Conservation (phyloP, 768 basidiomycete species). For the Phylloporus sp. region DNA sequence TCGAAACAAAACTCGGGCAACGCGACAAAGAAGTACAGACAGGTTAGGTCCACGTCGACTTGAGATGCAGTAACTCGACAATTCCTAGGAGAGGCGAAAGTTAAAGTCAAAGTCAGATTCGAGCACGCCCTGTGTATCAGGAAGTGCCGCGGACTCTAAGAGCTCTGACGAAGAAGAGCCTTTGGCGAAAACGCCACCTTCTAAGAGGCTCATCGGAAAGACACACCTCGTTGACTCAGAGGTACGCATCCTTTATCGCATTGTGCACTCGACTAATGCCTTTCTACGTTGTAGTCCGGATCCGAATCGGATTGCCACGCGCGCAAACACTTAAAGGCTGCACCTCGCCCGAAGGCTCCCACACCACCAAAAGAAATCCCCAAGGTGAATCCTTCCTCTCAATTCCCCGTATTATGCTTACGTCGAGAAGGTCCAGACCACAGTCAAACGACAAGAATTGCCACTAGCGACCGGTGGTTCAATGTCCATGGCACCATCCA, state of each 20-base stretch:
- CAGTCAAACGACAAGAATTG: conserved; percentile 9
- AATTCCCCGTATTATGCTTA: background rate
- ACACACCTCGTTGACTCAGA: conserved; percentile 4
- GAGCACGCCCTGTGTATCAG: conserved; percentile 2
- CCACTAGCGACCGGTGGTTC: background rate
- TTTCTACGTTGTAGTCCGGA: conserved; percentile 13
- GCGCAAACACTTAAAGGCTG: background rate
- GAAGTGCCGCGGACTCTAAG: conserved; percentile 6
- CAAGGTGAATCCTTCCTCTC: conserved; percentile 10
- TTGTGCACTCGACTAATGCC: background rate
- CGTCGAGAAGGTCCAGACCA: background rate
- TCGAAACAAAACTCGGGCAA: conserved; percentile 15
- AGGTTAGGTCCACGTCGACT: conserved; percentile 9
- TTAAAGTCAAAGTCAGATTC: conserved; percentile 15
- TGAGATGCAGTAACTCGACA: background rate
- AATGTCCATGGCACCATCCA: conserved; percentile 11
- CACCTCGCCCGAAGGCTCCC: conserved; percentile 1
- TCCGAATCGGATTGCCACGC: conserved; percentile 8
- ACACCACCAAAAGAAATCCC: background rate
- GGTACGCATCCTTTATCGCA: conserved; percentile 10
- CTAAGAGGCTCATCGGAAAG: conserved; percentile 7
- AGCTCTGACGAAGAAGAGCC: conserved; percentile 8
- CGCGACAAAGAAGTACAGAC: conserved; percentile 14
- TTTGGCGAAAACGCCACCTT: background rate
- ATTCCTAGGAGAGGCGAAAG: conserved; percentile 15